Evolutionary conservation across 331 rosid species (phyloP).

Genomic region (Dryas integrifolia): DNA sequence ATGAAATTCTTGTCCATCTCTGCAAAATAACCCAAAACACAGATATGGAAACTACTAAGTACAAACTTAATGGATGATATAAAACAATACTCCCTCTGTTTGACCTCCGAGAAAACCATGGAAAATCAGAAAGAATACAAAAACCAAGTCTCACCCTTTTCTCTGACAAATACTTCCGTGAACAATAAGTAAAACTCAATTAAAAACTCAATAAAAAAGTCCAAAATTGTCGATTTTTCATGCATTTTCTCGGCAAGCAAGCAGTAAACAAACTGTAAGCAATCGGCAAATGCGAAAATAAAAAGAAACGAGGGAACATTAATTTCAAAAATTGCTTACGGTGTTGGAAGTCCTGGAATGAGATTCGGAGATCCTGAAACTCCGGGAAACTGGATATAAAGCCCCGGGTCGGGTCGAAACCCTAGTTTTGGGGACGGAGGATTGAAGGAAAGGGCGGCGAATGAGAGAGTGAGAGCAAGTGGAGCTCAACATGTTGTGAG

Average conservation of each 20-base stretch:
- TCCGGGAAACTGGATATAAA: conserved; percentile 38
- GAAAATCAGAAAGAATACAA: background rate
- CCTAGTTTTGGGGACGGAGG: conserved; percentile 38
- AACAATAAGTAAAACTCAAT: background rate
- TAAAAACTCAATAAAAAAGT: background rate
- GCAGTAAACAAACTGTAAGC: background rate
- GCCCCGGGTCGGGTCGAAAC: conserved; percentile 34
- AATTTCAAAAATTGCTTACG: conserved; percentile 32
- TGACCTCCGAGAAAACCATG: background rate
- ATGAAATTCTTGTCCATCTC: conserved; percentile 56
- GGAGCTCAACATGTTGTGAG: conserved; percentile 61
- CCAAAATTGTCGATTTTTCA: background rate
- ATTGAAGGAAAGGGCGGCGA: conserved; percentile 47
- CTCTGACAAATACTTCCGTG: background rate
- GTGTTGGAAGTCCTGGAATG: conserved; percentile 33
- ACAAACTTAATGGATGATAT: background rate
- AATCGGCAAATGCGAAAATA: background rate
- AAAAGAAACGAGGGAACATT: background rate
- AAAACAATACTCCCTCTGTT: background rate
- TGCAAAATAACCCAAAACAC: conserved; percentile 32
- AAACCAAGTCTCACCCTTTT: background rate
- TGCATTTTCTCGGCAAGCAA: conserved; percentile 1
- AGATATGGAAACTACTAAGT: background rate
- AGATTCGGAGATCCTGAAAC: conserved; percentile 56
- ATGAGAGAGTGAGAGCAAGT: conserved; percentile 42